Evolutionary conservation across 176 grass and related monocot species (phyloP), one percentile per base, ranked within the genome.

Genomic region (Eleusine indica): DNA sequence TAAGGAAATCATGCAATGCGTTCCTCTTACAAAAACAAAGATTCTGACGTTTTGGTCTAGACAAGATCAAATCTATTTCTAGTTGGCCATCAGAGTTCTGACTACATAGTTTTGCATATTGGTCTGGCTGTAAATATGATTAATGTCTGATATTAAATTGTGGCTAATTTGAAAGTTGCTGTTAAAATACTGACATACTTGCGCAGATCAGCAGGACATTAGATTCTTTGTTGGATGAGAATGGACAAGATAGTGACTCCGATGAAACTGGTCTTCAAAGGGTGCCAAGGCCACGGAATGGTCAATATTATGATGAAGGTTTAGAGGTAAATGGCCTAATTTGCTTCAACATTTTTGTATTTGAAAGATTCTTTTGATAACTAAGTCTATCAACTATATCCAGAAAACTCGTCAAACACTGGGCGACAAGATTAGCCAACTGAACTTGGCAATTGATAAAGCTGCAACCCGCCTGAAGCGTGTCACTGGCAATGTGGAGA

Each of bases 401-500:
- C 83, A 94, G 88, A 90, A 88, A 88, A 90, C 91, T 56, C 88
- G 88, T 56, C 91, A 94, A 83, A 94, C 86, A 21, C 71, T 90
- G 63, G 89, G 89, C 3, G 91, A 90, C 68, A 94, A 90, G 88
- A 90, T 88, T 54, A 91, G 71, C 35, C 91, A 90, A 57, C 71
- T 94, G 80, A 94, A 94, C 74, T 53, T 78, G 44, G 88, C 91
- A 68, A 94, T 94, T 37, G 91, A 90, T 71, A 88, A 88, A 61
- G 91, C 89, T 81, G 83, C 91, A 3, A 80, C 75, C 7, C 79
- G 86, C 17, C 28, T 94, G 86, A 94, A 52, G 62, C 85, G 79
- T 40, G 88, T 81, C 12, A 79, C 84, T 21, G 83, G 89, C 73
- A 93, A 64, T 35, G 88, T 25, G 30, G 91, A 86, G 72, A 85